These are phyloP conservation scores for Auriscalpium vulgare DNA, from an alignment of 768 basidiomycete species.

Conservation along the genomic window DNA sequence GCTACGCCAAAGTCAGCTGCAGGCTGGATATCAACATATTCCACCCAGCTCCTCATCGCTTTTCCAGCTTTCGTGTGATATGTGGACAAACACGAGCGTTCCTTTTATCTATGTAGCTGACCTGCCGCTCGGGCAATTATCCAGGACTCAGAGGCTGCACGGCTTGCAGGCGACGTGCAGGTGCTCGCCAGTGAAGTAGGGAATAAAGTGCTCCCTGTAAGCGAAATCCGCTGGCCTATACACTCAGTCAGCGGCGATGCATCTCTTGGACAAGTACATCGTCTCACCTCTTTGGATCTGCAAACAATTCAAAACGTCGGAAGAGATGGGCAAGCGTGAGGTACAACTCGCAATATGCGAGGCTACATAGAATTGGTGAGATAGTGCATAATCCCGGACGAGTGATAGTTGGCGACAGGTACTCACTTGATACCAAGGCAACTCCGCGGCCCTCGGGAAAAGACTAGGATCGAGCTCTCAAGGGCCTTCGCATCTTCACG, in stretches of 20 bases:
- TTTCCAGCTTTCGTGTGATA: too few species aligned
- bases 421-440: not conserved
- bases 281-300: not conserved
- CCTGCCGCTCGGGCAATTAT: too few species aligned
- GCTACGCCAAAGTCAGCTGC: too few species aligned
- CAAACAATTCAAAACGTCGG: conserved; percentile 2
- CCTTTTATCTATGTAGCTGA: too few species aligned
- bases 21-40: too few species aligned
- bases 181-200: conserved; percentile 2
- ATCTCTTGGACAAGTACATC: too few species aligned
- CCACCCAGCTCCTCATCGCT: too few species aligned
- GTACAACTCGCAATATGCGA: conserved; percentile 3
- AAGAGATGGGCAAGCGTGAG: not conserved
- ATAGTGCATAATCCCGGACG: not conserved
- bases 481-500: not conserved
- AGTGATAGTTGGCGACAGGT: not conserved
- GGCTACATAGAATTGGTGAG: not conserved
- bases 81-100: too few species aligned
- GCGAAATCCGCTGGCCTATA: not conserved
- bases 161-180: conserved; percentile 1
- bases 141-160: not conserved
- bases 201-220: conserved; percentile 1
- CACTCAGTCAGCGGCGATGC: too few species aligned
- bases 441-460: not conserved
- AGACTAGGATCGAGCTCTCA: not conserved